Conservation (phyloP, 306 rosid species). For the Ormosia semicastrata region DNA sequence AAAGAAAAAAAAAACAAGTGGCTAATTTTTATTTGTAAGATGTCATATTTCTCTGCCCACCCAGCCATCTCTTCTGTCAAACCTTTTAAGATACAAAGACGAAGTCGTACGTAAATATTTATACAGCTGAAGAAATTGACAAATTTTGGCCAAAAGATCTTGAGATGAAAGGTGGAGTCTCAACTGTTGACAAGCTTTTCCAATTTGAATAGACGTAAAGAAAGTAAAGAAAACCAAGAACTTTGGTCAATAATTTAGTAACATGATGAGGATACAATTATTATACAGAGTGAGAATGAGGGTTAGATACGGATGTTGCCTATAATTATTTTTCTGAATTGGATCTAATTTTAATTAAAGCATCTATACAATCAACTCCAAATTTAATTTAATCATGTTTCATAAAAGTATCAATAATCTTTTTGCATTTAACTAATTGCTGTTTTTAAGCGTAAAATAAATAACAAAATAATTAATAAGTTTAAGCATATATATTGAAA, state of each 20-base stretch:
- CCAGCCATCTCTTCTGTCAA: not conserved
- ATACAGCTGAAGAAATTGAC: not conserved
- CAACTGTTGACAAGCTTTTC: not conserved
- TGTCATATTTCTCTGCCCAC: not conserved
- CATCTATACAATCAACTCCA: not conserved
- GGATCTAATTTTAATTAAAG: not conserved
- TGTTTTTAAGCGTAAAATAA: not conserved
- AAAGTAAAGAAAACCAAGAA: not conserved
- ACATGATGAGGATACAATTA: not conserved
- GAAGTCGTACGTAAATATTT: not conserved
- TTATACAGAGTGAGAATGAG: not conserved
- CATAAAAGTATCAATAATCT: not conserved
- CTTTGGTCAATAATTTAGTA: not conserved
- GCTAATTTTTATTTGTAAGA: not conserved
- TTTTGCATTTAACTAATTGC: not conserved
- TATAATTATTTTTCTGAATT: not conserved
- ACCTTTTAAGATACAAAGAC: no score
- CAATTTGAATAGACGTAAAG: not conserved
- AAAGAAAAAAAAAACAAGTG: not conserved
- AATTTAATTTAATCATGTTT: not conserved
- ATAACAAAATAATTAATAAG: not conserved
- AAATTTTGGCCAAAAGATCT: conserved; percentile 22
- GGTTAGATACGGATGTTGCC: not conserved
- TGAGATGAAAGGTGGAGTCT: not conserved
- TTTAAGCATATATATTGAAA: not conserved